Base-by-base conservation (phyloP, 1,284 basidiomycete species). In the Gymnopus androsaceus region DNA sequence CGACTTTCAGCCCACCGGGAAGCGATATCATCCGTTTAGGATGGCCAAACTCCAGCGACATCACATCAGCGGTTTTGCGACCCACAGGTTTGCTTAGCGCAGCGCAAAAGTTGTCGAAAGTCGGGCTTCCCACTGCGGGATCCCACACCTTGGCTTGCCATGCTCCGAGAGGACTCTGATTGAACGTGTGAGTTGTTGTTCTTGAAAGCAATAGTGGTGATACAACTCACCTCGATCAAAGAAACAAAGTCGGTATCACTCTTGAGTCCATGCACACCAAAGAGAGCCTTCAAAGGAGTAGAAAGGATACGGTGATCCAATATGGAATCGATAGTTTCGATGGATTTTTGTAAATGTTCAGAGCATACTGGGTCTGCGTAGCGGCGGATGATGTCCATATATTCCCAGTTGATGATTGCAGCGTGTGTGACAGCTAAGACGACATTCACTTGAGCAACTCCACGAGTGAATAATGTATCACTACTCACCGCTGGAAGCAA, bases 361-460 rank as follows among this genome's bases (percentile, higher is more conserved):
- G 90, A 84, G 68, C 95, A 97, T 31, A 75, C 79, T 0, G 81
- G 76, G 62, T 90, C 84, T 1, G 88, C 92, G 27, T 88, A 88
- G 21, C 77, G 75, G 38, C 91, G 84, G 64, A 97, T 93, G 42
- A 94, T 81, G 52, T 95, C 93, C 78, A 87, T 89, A 72, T 96
- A 97, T 71, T 91, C 83, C 88, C 90, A 91, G 64, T 88, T 88
- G 56, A 80, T 74, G 17, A 90, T 70, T 12, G 82, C 72, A 3
- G 93, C 89, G 65, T 92, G 88, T 1, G 87, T 90, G 14, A 91
- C 88, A 36, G 75, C 86, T 88, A 45, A 31, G 27, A 31, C 34
- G 42, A 28, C 58, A n/a, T n/a, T n/a, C n/a, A 12, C 23, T 7
- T 49, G 34, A 45, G 27, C 30, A 19, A 5, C 23, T 28, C 19